Conservation (phyloP, 2,329 filamentous ascomycete genomes). For the Elsinoe australis region DNA sequence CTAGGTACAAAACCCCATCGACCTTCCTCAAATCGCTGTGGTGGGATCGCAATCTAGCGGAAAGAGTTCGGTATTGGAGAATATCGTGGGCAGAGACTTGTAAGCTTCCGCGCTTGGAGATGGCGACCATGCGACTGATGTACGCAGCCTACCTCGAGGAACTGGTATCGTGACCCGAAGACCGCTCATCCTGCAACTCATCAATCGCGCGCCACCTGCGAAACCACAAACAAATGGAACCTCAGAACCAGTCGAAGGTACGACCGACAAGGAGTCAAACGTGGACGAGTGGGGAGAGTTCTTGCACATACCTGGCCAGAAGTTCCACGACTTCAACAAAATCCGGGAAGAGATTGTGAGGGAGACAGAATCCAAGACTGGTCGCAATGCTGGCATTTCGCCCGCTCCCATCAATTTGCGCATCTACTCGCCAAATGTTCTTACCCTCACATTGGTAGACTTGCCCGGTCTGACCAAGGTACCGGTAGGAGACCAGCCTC, state of each 20-base stretch:
- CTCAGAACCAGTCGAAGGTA: slow-evolving; percentile 51
- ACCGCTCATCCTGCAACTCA: slow-evolving; percentile 92
- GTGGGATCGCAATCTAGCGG: slow-evolving; percentile 98
- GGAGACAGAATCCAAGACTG: slow-evolving; percentile 94
- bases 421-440: slow-evolving; percentile 96
- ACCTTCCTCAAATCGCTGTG: slow-evolving; percentile 94
- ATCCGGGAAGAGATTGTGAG: slow-evolving; percentile 95
- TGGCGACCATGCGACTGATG: slow-evolving; percentile 22
- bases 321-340: slow-evolving; percentile 97
- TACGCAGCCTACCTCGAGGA: slow-evolving; percentile 77
- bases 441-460: slow-evolving; percentile 94
- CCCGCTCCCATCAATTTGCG: slow-evolving; percentile 94
- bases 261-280: slow-evolving; percentile 81
- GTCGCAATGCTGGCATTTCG: slow-evolving; percentile 92
- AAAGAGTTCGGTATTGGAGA: slow-evolving; percentile 98
- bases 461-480: slow-evolving; percentile 94
- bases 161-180: slow-evolving; percentile 95
- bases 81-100: slow-evolving; percentile 98
- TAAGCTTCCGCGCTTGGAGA: slow-evolving; percentile 43
- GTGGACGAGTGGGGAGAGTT: slow-evolving; percentile 98
- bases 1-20: slow-evolving; percentile 95
- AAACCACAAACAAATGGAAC: slow-evolving; percentile 65
- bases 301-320: slow-evolving; percentile 92
- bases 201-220: slow-evolving; percentile 66
- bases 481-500: slow-evolving; percentile 89